Evolutionary conservation across 2,329 filamentous ascomycete species (phyloP).

Genomic region (Xylaria sp.): DNA sequence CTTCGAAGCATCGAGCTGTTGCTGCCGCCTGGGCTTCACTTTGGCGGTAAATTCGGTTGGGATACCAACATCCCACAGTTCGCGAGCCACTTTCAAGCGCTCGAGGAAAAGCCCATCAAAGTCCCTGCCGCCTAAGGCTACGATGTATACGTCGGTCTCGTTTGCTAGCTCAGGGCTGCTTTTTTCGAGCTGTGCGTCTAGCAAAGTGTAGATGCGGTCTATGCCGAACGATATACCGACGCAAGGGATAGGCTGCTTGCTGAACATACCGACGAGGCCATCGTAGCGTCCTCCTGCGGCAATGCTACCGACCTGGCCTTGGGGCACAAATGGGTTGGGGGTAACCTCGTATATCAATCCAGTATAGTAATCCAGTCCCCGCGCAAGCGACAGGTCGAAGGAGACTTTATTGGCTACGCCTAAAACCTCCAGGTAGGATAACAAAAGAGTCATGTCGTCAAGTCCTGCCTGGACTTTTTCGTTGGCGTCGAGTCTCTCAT

Average conservation of each 20-base stretch:
- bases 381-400: conserved; percentile 67
- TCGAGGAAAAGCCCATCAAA: conserved; percentile 64
- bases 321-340: conserved; percentile 62
- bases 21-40: conserved; percentile 65
- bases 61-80: conserved; percentile 64
- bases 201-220: conserved; percentile 72
- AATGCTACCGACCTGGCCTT: conserved; percentile 68
- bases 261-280: conserved; percentile 72
- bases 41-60: conserved; percentile 66
- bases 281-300: conserved; percentile 73
- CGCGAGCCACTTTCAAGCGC: conserved; percentile 61
- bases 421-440: conserved; percentile 63
- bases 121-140: conserved; percentile 60
- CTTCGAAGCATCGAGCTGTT: conserved; percentile 80
- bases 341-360: conserved; percentile 65
- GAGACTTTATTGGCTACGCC: conserved; percentile 58
- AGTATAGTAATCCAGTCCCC: conserved; percentile 71
- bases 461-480: conserved; percentile 60
- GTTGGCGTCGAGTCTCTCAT: conserved; percentile 56
- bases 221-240: conserved; percentile 75
- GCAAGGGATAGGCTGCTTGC: conserved; percentile 65
- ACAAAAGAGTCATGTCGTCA: conserved; percentile 62
- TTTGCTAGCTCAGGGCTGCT: conserved; percentile 4
- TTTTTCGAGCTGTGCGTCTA: conserved; percentile 60
- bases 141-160: conserved; percentile 73